Evolutionary conservation across 441 rosid genomes (phyloP).

Genomic region (Syzygium syzygioides): DNA sequence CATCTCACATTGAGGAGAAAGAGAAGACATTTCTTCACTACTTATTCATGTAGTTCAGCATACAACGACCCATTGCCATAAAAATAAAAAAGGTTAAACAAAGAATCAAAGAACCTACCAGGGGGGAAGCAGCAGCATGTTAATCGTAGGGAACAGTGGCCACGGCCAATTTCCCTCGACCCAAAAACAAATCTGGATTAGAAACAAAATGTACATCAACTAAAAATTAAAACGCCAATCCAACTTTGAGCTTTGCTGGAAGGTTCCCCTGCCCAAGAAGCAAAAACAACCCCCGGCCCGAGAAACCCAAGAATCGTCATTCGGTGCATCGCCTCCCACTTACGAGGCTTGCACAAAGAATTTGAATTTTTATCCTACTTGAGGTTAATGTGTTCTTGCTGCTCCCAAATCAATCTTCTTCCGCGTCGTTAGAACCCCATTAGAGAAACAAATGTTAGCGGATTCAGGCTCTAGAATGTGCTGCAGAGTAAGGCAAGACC

Average conservation of each 20-base stretch:
- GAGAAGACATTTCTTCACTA: slow-evolving; percentile 14
- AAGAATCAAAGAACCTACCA: slow-evolving; percentile 2
- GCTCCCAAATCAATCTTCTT: slow-evolving; percentile 43
- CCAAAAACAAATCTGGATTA: neutral
- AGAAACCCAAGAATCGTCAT: slow-evolving; percentile 57
- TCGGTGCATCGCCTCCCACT: slow-evolving; percentile 32
- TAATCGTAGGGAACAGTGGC: slow-evolving; percentile 14
- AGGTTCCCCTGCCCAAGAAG: slow-evolving; percentile 44
- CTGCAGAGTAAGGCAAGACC: slow-evolving; percentile 23
- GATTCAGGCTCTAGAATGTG: slow-evolving; percentile 35
- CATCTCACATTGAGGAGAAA: neutral
- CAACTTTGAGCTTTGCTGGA: slow-evolving; percentile 32
- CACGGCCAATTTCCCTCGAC: slow-evolving; percentile 21
- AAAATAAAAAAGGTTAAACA: slow-evolving; percentile 30
- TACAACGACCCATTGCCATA: slow-evolving; percentile 21
- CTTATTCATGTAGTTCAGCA: slow-evolving; percentile 24
- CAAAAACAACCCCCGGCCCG: slow-evolving; percentile 31
- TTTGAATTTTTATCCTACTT: slow-evolving; percentile 37
- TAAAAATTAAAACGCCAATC: slow-evolving; percentile 20
- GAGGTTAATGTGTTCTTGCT: slow-evolving; percentile 37
- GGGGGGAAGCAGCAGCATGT: slow-evolving; percentile 49
- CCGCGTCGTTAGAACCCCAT: slow-evolving; percentile 52
- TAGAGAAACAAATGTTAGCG: slow-evolving; percentile 45
- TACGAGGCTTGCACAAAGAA: slow-evolving; percentile 63
- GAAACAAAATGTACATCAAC: slow-evolving; percentile 31